These are phyloP conservation scores for Carpinus fangiana DNA, from an alignment of 306 rosid species.

Conservation along the genomic window DNA sequence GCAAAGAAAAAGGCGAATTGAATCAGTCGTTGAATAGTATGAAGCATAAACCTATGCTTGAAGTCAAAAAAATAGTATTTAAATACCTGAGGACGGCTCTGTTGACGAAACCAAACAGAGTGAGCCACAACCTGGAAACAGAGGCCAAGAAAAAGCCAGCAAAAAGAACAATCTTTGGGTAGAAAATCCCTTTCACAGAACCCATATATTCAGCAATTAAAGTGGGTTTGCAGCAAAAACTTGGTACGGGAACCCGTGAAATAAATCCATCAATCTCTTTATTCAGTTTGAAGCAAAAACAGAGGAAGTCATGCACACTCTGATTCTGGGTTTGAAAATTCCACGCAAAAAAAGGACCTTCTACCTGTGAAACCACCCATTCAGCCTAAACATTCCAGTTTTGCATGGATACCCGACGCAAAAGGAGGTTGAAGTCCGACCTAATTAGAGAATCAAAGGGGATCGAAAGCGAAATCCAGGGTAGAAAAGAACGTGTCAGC, in stretches of 20 bases:
- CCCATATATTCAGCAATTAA: slow-evolving; percentile 46
- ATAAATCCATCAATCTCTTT: slow-evolving; percentile 37
- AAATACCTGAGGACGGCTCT: slow-evolving; percentile 52
- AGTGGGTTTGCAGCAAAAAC: slow-evolving; percentile 30
- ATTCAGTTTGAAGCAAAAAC: slow-evolving; percentile 58
- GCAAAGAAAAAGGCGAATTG: slow-evolving; percentile 3
- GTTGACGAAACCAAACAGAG: slow-evolving; percentile 50
- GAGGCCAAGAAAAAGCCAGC: slow-evolving; percentile 38
- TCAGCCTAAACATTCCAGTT: slow-evolving; percentile 11
- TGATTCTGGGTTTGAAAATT: slow-evolving; percentile 55
- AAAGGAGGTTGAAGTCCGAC: slow-evolving; percentile 64
- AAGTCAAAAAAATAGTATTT: slow-evolving; percentile 7
- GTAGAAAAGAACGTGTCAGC: slow-evolving; percentile 82
- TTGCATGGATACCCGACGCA: slow-evolving; percentile 45
- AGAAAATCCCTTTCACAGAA: slow-evolving; percentile 27
- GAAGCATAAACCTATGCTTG: not conserved
- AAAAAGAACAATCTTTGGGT: slow-evolving; percentile 33
- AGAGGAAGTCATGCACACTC: slow-evolving; percentile 45
- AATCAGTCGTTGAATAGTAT: not conserved
- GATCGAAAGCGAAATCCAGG: slow-evolving; percentile 23
- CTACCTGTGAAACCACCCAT: slow-evolving; percentile 37
- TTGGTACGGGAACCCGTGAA: not conserved
- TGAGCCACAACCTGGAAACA: slow-evolving; percentile 43
- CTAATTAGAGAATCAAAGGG: slow-evolving; percentile 36
- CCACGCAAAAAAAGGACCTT: slow-evolving; percentile 45